phyloP scores from a whole-genome alignment of 768 basidiomycete genomes.

The Collybia nuda region DNA sequence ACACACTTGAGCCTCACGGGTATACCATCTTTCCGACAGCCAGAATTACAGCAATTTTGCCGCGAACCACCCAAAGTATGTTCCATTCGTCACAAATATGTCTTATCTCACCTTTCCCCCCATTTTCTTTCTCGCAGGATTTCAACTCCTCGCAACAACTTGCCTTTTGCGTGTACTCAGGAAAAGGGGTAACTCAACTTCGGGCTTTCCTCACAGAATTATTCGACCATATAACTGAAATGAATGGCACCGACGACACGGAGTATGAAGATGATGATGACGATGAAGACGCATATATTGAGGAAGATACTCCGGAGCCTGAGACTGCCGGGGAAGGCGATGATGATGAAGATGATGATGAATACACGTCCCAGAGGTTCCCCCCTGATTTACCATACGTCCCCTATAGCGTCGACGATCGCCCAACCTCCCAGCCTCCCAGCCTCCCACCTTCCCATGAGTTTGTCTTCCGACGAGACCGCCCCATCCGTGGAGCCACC shows the following conservation, averaged over 20 bases:
- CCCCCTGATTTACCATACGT: constrained; percentile 22
- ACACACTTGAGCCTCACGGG: constrained; percentile 98
- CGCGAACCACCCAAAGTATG: constrained; percentile 81
- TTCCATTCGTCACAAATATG: neutral
- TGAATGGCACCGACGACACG: constrained; percentile 66
- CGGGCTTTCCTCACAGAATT: constrained; percentile 76
- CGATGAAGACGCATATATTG: constrained; percentile 49
- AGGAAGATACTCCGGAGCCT: constrained; percentile 46
- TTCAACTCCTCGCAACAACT: constrained; percentile 88
- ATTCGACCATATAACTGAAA: constrained; percentile 74
- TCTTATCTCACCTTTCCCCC: constrained; percentile 1
- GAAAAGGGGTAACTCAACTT: constrained; percentile 82
- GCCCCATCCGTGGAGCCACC: constrained; percentile 24
- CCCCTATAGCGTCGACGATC: constrained; percentile 17
- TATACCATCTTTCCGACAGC: constrained; percentile 85
- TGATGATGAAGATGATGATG: constrained; percentile 34
- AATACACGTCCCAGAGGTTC: constrained; percentile 26
- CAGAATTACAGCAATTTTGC: constrained; percentile 88
- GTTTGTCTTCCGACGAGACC: constrained; percentile 34
- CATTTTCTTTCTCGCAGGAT: constrained; percentile 49
- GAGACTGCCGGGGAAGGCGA: constrained; percentile 32
- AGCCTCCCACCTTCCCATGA: constrained; percentile 28
- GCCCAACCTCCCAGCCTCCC: constrained; percentile 14
- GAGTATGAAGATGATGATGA: constrained; percentile 67
- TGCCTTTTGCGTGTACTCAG: constrained; percentile 96